phyloP scores from a whole-genome alignment of 2,329 filamentous ascomycete genomes.

The Graphilbum fragrans region DNA sequence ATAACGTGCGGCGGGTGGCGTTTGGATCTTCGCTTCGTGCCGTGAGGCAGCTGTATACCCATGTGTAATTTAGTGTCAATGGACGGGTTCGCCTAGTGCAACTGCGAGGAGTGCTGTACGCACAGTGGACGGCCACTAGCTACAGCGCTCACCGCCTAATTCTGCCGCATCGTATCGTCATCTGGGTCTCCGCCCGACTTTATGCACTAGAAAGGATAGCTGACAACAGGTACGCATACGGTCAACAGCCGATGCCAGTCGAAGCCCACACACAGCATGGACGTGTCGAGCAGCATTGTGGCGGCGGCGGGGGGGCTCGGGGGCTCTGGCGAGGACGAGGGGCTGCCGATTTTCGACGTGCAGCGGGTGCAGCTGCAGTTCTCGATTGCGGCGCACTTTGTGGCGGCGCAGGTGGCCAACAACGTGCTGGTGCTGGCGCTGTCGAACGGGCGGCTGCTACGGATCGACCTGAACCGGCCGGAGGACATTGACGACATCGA shows the following conservation, averaged over 20 bases:
- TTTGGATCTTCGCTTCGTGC: too few species aligned
- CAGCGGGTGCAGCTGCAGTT: conserved; percentile 90
- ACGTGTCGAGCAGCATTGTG: conserved; percentile 60
- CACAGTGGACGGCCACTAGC: too few species aligned
- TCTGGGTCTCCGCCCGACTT: too few species aligned
- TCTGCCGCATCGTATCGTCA: too few species aligned
- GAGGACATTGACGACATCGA: conserved; percentile 98
- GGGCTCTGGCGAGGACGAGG: conserved; percentile 21
- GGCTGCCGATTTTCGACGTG: conserved; percentile 86
- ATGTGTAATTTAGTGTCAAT: too few species aligned
- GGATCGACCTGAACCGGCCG: conserved; percentile 87
- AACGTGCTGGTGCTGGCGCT: conserved; percentile 90
- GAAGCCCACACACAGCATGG: conserved; percentile 28
- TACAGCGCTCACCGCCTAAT: too few species aligned
- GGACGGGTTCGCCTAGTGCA: too few species aligned
- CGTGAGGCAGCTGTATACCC: too few species aligned
- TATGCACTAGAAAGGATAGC: too few species aligned
- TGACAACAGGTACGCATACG: too few species aligned
- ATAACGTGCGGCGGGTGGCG: too few species aligned
- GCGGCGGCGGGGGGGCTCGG: conserved; percentile 31
- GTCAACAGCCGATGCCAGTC: background rate
- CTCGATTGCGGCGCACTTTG: conserved; percentile 87
- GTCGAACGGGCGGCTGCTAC: conserved; percentile 80
- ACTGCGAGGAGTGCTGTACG: too few species aligned
- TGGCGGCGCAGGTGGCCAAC: conserved; percentile 91